Evolutionary conservation across 2,329 filamentous ascomycete genomes (phyloP), one percentile per base, ranked within the genome.

Genomic region (Alternaria ethzedia): DNA sequence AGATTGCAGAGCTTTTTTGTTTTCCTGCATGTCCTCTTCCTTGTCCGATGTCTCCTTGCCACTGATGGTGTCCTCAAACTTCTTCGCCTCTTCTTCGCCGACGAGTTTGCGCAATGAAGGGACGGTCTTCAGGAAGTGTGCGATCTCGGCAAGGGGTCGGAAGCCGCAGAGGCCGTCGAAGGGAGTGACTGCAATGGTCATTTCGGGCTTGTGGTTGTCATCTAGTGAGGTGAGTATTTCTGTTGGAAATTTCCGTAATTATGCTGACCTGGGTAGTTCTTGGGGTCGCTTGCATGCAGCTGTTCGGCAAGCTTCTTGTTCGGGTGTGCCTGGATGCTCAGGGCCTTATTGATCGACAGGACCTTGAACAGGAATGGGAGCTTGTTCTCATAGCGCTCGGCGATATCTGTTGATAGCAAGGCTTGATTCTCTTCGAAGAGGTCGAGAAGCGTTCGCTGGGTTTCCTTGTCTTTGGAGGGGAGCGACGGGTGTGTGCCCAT

Each of bases 131-230:
- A 97, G 85, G 80, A 98, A 98, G 79, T 97, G 92, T 0, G 89
- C 86, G 66, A 98, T 96, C 82, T 99, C 94, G 6, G 83, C 85
- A 21, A 97, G 84, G 0, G 96, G 96, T 10, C 96, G 89, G 85
- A 99, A 99, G 32, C 96, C 96, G 75, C 96, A 99, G 32, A 99
- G 87, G 1, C 96, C 96, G 78, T 98, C 95, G 70, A 99, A 99
- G 0, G 93, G 91, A 1, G 96, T 98, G 74, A 99, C 91, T 66
- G 96, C 96, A 80, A 99, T 97, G 66, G 96, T 94, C 96, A 99
- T 99, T 83, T 99, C 96, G 32, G 96, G 96, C 83, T 99, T 99
- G 86, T 99, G 96, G 83, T 99, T 99, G 84, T 98, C 95, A 85
- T 99, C 69, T 70, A 45, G n/a, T 13, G 12, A 6, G 23, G 17